Conservation (phyloP, 1,284 basidiomycete species). For the Marasmius tenuissimus region DNA sequence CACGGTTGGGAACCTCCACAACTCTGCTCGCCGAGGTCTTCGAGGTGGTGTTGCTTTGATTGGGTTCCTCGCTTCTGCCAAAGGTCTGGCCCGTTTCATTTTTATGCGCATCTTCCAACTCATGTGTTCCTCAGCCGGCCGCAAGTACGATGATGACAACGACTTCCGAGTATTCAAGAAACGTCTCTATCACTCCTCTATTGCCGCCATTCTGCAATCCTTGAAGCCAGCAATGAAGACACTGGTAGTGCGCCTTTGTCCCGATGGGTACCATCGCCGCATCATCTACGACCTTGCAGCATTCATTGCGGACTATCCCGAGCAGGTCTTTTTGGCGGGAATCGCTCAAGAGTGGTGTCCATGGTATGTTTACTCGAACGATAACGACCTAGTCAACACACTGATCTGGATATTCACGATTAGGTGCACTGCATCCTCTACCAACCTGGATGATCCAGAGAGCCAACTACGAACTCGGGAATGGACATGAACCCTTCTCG, state of each 20-base stretch:
- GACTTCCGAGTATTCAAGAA: not conserved
- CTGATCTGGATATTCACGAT: too few species aligned
- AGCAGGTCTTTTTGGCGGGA: constrained; percentile 7
- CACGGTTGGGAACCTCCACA: not conserved
- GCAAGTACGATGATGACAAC: not conserved
- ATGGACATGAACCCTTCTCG: too few species aligned
- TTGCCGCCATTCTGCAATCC: not conserved
- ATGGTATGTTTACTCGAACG: constrained; percentile 4
- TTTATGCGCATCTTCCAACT: not conserved
- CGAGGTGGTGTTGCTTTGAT: not conserved
- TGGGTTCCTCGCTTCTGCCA: not conserved
- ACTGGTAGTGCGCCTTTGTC: not conserved
- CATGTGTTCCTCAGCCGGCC: not conserved
- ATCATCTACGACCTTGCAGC: constrained; percentile 10
- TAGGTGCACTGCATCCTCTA: too few species aligned
- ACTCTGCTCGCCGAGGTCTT: not conserved
- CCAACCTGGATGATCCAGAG: too few species aligned
- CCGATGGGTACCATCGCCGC: constrained; percentile 8
- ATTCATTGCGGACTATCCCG: constrained; percentile 14
- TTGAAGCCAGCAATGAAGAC: constrained; percentile 4
- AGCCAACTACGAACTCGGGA: too few species aligned
- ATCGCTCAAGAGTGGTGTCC: constrained; percentile 14
- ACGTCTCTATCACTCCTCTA: not conserved
- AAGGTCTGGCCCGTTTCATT: not conserved
- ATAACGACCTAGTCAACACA: too few species aligned